These are phyloP conservation scores for Lecanosticta acicola DNA, from an alignment of 2,329 filamentous ascomycete genomes.

Conservation along the genomic window DNA sequence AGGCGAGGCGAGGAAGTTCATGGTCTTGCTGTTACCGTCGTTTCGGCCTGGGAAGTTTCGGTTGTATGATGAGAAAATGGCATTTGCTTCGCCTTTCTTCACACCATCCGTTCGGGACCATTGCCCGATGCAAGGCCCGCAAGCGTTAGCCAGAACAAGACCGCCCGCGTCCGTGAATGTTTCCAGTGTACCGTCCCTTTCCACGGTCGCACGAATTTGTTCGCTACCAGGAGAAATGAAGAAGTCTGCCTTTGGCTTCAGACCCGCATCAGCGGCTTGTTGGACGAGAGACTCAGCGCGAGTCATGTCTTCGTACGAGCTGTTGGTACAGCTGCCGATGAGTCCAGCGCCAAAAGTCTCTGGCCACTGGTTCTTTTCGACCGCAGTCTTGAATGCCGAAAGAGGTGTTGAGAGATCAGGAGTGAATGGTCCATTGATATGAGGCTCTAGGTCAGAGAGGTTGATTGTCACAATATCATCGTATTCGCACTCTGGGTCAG, in stretches of 20 bases:
- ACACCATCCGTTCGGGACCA: conserved; percentile 90
- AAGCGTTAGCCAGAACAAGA: conserved; percentile 87
- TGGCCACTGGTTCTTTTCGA: conserved; percentile 83
- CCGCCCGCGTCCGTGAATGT: conserved; percentile 85
- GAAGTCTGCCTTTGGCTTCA: conserved; percentile 85
- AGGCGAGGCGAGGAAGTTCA: conserved; percentile 97
- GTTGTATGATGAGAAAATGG: conserved; percentile 96
- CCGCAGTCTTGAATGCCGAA: conserved; percentile 79
- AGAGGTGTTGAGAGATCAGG: conserved; percentile 91
- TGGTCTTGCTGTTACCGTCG: conserved; percentile 90
- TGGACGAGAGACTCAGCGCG: conserved; percentile 88
- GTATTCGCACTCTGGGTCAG: conserved; percentile 78
- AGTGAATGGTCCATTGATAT: conserved; percentile 67
- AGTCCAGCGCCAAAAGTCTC: conserved; percentile 84
- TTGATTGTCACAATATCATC: conserved; percentile 89
- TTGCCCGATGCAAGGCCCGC: conserved; percentile 61
- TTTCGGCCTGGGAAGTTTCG: conserved; percentile 97
- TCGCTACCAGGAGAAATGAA: conserved; percentile 96
- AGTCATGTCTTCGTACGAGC: conserved; percentile 98
- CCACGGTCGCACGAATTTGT: conserved; percentile 90
- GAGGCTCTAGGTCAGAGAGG: conserved; percentile 61
- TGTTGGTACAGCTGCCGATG: conserved; percentile 98
- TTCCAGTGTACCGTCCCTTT: conserved; percentile 77
- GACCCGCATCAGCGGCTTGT: conserved; percentile 80
- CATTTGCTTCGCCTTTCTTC: conserved; percentile 78